These are phyloP conservation scores for Penicillium simplicissimum DNA, from an alignment of 495 filamentous ascomycete genomes.

Conservation along the genomic window DNA sequence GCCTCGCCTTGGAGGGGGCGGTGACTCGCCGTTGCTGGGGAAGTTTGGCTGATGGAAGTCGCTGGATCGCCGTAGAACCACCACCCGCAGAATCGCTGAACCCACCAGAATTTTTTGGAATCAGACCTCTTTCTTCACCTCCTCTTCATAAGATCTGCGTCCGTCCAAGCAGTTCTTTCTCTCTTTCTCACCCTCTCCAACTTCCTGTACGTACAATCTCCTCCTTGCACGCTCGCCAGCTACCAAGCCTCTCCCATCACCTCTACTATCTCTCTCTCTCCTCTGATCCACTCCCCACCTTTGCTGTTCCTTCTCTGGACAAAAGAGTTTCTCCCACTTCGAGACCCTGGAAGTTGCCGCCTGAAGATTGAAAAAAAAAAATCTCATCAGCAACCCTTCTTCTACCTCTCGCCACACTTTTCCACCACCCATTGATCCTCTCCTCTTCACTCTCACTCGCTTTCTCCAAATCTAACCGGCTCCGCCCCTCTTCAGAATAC, in stretches of 20 bases:
- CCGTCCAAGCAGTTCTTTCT: slow-evolving; percentile 8
- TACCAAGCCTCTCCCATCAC: background rate
- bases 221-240: background rate
- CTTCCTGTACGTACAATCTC: background rate
- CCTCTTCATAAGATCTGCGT: slow-evolving; percentile 9
- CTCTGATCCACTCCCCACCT: slow-evolving; percentile 10
- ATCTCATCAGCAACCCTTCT: background rate
- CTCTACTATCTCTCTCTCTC: background rate
- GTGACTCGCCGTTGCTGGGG: slow-evolving; percentile 11
- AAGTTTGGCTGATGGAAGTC: slow-evolving; percentile 43
- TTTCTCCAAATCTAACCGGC: slow-evolving; percentile 3
- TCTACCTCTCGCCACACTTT: background rate
- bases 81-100: slow-evolving; percentile 19
- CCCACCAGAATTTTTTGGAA: slow-evolving; percentile 32
- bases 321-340: background rate
- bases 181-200: background rate
- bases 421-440: background rate
- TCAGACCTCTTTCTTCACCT: slow-evolving; percentile 23
- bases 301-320: slow-evolving; percentile 2
- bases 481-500: slow-evolving; percentile 6
- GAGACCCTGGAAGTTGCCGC: background rate
- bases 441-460: background rate
- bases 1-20: background rate
- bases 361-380: background rate
- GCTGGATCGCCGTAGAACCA: slow-evolving; percentile 50